phyloP scores from a whole-genome alignment of 2,329 filamentous ascomycete genomes.

The Pseudogymnoascus destructans region DNA sequence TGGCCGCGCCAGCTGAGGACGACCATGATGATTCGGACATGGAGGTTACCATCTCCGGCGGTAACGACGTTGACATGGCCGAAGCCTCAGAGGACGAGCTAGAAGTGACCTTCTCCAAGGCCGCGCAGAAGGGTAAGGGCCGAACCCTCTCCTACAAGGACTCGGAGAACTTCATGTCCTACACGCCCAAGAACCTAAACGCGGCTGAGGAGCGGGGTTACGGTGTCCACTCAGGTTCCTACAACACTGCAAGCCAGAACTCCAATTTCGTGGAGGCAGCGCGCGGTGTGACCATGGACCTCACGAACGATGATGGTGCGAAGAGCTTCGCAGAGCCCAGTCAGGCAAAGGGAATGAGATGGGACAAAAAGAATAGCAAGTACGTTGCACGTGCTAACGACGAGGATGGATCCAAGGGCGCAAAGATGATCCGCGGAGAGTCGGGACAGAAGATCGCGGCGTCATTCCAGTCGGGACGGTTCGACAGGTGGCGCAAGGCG shows the following conservation, averaged over 20 bases:
- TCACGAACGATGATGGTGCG: slow-evolving; percentile 73
- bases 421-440: slow-evolving; percentile 70
- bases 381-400: slow-evolving; percentile 89
- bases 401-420: slow-evolving; percentile 71
- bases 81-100: slow-evolving; percentile 49
- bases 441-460: slow-evolving; percentile 93
- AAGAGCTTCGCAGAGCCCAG: slow-evolving; percentile 68
- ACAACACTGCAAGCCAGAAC: slow-evolving; percentile 35
- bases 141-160: slow-evolving; percentile 61
- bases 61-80: slow-evolving; percentile 38
- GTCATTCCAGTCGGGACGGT: slow-evolving; percentile 82
- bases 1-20: slow-evolving; percentile 9
- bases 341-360: slow-evolving; percentile 64
- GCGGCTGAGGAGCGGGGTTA: slow-evolving; percentile 84
- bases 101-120: slow-evolving; percentile 57
- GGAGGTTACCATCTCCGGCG: slow-evolving; percentile 25
- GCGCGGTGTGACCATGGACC: slow-evolving; percentile 80
- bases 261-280: slow-evolving; percentile 79
- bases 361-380: slow-evolving; percentile 95
- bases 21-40: slow-evolving; percentile 30
- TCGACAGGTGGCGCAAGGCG: slow-evolving; percentile 80
- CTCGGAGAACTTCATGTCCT: slow-evolving; percentile 90
- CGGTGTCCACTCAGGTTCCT: slow-evolving; percentile 71
- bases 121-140: slow-evolving; percentile 38
- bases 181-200: slow-evolving; percentile 70